Evolutionary conservation across 2,329 filamentous ascomycete species (phyloP), one percentile per base, ranked within the genome.

Genomic region (Coniochaeta sp.): DNA sequence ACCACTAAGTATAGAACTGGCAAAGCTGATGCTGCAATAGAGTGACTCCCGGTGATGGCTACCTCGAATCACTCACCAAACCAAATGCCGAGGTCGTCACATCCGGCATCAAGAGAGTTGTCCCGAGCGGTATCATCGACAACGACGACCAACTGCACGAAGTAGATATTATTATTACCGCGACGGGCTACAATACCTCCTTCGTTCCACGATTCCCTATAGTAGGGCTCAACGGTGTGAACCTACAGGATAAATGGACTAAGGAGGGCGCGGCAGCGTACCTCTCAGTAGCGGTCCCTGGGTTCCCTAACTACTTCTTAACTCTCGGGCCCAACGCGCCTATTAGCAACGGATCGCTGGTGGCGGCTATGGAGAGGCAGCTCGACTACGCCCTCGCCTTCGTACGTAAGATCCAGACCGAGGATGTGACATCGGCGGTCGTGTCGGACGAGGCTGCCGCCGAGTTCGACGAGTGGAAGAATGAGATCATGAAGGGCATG

Each of bases 291-390:
- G 81, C 81, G 0, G 81, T 83, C 0, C 85, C 85, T 0, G 81
- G 80, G 0, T 89, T 89, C 61, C 87, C 87, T 0, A 90, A 90
- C 62, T 73, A 89, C 0, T 75, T 88, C 36, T 8, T 86, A 67
- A 66, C 88, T 4, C 79, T 81, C 28, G 87, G 86, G 0, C 85
- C 86, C 0, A 78, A 85, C 64, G 76, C 78, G 1, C 76, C 79
- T 0, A 84, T 83, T 0, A 77, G 81, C 4, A 83, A 82, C 1
- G 87, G 87, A 1, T 89, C 85, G 0, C 81, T 89, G 0, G 86
- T 86, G 1, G 82, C 87, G 65, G 81, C 78, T 60, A 77, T 87
- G 36, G 88, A 91, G 70, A 85, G 81, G 6, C 83, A 88, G 64
- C 68, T 88, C 3, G 81, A 83, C 0, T 89, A 87, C 70, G 79